Conservation (phyloP, 164 flowering plant genomes). For the Vitis riparia region DNA sequence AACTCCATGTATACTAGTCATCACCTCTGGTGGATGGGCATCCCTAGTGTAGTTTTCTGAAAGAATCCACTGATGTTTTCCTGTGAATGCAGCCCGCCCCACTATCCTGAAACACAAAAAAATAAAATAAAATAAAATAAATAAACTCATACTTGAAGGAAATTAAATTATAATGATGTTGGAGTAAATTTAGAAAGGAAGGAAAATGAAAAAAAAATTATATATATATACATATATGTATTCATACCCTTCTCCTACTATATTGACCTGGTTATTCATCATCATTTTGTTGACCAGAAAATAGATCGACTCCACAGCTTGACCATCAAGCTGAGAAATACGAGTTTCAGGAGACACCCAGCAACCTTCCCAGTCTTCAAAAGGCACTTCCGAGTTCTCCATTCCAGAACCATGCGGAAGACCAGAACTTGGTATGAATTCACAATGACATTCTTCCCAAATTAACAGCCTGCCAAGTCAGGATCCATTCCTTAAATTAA, state of each 20-base stretch:
- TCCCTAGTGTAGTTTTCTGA: constrained; percentile 27
- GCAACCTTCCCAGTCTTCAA: constrained; percentile 42
- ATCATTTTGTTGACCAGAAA: constrained; percentile 66
- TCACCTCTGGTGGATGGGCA: constrained; percentile 56
- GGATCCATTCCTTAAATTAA: constrained; percentile 7
- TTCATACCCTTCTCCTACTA: constrained; percentile 84
- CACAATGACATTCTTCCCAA: constrained; percentile 84
- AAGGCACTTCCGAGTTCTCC: constrained; percentile 27
- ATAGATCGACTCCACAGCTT: constrained; percentile 30
- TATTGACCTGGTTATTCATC: constrained; percentile 52
- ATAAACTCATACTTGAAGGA: neutral
- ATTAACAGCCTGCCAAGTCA: constrained; percentile 62
- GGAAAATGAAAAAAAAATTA: neutral
- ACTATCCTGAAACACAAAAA: constrained; percentile 47
- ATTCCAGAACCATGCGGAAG: constrained; percentile 26
- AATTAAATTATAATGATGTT: neutral
- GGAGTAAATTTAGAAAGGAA: neutral
- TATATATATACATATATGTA: neutral
- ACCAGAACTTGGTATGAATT: constrained; percentile 21
- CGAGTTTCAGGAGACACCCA: constrained; percentile 24
- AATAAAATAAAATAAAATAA: neutral
- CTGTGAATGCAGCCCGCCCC: constrained; percentile 72
- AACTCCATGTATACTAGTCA: neutral
- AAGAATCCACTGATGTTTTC: constrained; percentile 66
- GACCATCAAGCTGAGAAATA: constrained; percentile 28